A percentile compares a stretch with the other conserved stretches of the same genome.
phyloP scores from a whole-genome alignment of 2,329 filamentous ascomycete genomes.

The Verticillium zaregamsianum region DNA sequence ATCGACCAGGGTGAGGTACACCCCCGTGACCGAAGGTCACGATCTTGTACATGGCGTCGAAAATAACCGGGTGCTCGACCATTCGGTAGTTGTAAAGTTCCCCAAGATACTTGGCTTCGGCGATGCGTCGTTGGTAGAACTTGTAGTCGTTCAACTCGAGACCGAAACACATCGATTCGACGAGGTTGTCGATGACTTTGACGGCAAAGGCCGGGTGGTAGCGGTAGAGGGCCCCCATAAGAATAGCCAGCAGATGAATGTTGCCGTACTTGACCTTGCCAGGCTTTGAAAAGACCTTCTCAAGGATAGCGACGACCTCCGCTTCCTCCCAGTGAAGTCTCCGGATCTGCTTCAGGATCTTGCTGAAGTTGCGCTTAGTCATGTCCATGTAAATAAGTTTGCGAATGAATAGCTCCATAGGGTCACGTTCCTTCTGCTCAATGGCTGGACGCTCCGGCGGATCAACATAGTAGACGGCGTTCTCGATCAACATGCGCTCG shows the following conservation, averaged over 20 bases:
- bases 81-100: constrained; percentile 98
- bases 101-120: constrained; percentile 93
- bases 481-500: constrained; percentile 97
- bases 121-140: constrained; percentile 89
- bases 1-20: constrained; percentile 71
- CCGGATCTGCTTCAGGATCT: constrained; percentile 88
- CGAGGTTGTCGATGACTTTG: constrained; percentile 83
- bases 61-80: constrained; percentile 91
- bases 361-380: constrained; percentile 90
- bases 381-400: constrained; percentile 92
- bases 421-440: constrained; percentile 92
- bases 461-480: constrained; percentile 96
- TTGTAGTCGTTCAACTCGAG: constrained; percentile 97
- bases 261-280: constrained; percentile 98
- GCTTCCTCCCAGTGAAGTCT: constrained; percentile 96
- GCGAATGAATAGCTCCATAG: constrained; percentile 86
- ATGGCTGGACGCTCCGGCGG: constrained; percentile 91
- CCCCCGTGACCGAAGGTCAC: constrained; percentile 90
- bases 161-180: constrained; percentile 84
- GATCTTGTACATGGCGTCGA: constrained; percentile 92
- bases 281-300: constrained; percentile 93
- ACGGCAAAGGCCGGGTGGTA: constrained; percentile 92
- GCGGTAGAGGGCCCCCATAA: constrained; percentile 82
- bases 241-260: constrained; percentile 86
- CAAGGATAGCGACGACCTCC: constrained; percentile 75